A percentile compares a stretch with the other conserved stretches of the same genome.
Evolutionary conservation across 768 basidiomycete genomes (phyloP).

Genomic region (Boletus barrowsii): DNA sequence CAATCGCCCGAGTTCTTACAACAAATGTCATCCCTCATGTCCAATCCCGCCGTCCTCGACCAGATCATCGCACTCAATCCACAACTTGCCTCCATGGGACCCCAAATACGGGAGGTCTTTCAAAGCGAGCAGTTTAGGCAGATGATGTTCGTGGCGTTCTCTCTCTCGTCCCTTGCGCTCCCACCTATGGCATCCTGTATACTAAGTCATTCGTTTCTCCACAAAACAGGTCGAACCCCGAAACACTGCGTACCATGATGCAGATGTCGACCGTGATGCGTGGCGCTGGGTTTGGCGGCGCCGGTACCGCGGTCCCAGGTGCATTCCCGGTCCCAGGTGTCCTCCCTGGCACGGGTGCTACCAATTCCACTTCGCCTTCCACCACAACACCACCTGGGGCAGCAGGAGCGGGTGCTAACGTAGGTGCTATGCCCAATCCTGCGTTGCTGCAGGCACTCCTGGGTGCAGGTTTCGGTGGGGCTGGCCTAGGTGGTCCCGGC

Average conservation of each 20-base stretch:
- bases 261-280: slow-evolving; percentile 54
- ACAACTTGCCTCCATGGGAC: slow-evolving; percentile 68
- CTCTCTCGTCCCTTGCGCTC: background rate
- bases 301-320: slow-evolving; percentile 19
- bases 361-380: slow-evolving; percentile 23
- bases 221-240: slow-evolving; percentile 65
- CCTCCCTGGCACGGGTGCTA: slow-evolving; percentile 34
- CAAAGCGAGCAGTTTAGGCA: slow-evolving; percentile 72
- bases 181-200: background rate
- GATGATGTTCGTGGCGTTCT: slow-evolving; percentile 54
- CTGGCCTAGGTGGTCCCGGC: slow-evolving; percentile 31
- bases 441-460: slow-evolving; percentile 37
- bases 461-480: slow-evolving; percentile 6
- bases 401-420: slow-evolving; percentile 22
- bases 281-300: slow-evolving; percentile 35
- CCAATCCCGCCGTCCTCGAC: slow-evolving; percentile 85
- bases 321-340: slow-evolving; percentile 64
- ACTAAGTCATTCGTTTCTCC: background rate
- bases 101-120: slow-evolving; percentile 76
- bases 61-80: slow-evolving; percentile 83
- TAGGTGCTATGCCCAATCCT: slow-evolving; percentile 35
- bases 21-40: slow-evolving; percentile 85
- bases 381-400: slow-evolving; percentile 17
- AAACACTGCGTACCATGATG: slow-evolving; percentile 69
- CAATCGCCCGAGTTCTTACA: slow-evolving; percentile 80